Percentiles rank a stretch among this genome's conserved stretches.
These are phyloP conservation scores for Murraya paniculata DNA, from an alignment of 345 rosid species.

Conservation along the genomic window DNA sequence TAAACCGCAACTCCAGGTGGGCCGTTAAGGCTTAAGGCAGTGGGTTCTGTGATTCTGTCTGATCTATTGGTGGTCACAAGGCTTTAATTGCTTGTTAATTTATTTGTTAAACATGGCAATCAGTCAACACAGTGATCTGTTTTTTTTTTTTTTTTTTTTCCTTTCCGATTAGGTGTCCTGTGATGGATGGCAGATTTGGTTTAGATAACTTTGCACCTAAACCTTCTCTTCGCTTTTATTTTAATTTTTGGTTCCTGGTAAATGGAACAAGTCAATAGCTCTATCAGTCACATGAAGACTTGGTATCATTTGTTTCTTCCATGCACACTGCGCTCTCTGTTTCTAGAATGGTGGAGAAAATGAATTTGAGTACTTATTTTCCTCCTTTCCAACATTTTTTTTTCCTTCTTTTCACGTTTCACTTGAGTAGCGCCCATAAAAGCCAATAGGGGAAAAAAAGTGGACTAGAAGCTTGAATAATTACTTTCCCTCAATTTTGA, in stretches of 20 bases:
- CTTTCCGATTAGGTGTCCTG: slow-evolving; percentile 19
- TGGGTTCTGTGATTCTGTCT: background rate
- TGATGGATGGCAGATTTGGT: background rate
- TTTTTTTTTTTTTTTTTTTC: too few relatives aligned
- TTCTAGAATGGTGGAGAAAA: background rate
- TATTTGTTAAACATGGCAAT: background rate
- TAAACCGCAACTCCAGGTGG: background rate
- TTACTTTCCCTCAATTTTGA: too few relatives aligned
- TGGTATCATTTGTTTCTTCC: background rate
- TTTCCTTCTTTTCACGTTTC: too few relatives aligned
- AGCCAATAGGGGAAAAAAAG: too few relatives aligned
- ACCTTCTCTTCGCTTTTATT: background rate
- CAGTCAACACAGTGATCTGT: slow-evolving; percentile 2
- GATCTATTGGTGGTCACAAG: background rate
- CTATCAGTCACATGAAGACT: background rate
- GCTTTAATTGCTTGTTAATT: background rate
- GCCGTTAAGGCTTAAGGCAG: background rate
- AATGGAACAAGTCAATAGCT: background rate
- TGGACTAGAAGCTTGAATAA: too few relatives aligned
- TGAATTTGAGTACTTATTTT: background rate
- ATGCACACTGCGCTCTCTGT: background rate
- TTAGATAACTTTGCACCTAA: background rate
- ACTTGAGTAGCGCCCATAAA: too few relatives aligned
- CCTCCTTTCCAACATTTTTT: too few relatives aligned
- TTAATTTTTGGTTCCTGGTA: background rate